phyloP scores from a whole-genome alignment of 139 green algal genomes.

The Zygnema cylindricum region DNA sequence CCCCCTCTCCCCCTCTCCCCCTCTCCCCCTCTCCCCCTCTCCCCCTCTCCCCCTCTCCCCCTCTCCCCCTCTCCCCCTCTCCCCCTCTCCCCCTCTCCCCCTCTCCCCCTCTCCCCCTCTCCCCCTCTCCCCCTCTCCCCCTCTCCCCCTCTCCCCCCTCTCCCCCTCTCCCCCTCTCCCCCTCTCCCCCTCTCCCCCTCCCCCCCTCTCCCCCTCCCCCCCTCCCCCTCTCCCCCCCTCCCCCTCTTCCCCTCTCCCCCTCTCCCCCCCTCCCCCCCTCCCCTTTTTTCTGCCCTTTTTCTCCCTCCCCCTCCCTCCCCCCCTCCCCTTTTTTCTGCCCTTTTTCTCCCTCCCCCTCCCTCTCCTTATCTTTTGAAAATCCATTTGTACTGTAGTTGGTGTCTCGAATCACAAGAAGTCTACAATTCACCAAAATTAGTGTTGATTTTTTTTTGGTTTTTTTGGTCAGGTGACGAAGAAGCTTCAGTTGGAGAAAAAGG shows the following conservation, averaged over 20 bases:
- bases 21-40: background rate
- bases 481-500: conserved; percentile 74
- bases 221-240: background rate
- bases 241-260: background rate
- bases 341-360: background rate
- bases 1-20: background rate
- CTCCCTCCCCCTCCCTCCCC: background rate
- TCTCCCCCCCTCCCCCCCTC: background rate
- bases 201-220: background rate
- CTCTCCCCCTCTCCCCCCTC: background rate
- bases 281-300: background rate
- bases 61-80: background rate
- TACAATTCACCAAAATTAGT: background rate
- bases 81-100: background rate
- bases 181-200: background rate
- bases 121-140: background rate
- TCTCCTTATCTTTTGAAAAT: background rate
- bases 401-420: background rate
- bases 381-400: background rate
- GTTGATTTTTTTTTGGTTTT: background rate
- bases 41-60: background rate
- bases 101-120: background rate
- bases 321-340: background rate
- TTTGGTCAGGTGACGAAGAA: conserved; percentile 61
- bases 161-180: background rate